A percentile compares a stretch with the other conserved stretches of the same genome.
Evolutionary conservation across 805 yeast genomes (phyloP).

Genomic region (Debaryomyces hansenii): DNA sequence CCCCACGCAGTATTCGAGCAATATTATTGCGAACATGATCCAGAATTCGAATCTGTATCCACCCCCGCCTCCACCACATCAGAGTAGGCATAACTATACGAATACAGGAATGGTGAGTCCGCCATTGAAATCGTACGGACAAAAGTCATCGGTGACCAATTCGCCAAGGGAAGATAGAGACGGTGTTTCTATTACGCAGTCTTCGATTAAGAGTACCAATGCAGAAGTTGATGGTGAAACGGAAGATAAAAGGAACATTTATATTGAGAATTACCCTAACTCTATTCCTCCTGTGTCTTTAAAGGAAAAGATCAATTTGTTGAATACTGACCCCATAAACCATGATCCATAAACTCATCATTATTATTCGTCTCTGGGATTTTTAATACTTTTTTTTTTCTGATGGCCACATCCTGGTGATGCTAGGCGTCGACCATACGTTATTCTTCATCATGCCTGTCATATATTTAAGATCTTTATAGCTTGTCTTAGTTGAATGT

Average conservation of each 20-base stretch:
- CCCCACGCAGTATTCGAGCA: slow-evolving; percentile 35
- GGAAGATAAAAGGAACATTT: slow-evolving; percentile 13
- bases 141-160: neutral
- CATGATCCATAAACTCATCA: neutral
- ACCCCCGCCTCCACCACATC: neutral
- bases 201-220: slow-evolving; percentile 24
- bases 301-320: slow-evolving; percentile 43
- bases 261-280: slow-evolving; percentile 10
- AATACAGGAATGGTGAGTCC: neutral
- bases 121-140: neutral
- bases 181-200: slow-evolving; percentile 11
- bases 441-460: no score
- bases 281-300: slow-evolving; percentile 43
- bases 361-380: neutral
- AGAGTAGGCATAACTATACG: neutral
- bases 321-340: slow-evolving; percentile 27
- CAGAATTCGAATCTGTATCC: slow-evolving; percentile 8
- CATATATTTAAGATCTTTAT: no score
- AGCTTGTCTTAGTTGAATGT: no score
- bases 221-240: slow-evolving; percentile 29
- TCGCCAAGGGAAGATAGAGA: neutral
- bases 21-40: slow-evolving; percentile 28
- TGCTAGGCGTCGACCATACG: no score
- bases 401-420: no score
- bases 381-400: no score